Conservation (phyloP, 2,329 filamentous ascomycete species). For the Endoconidiophora laricicola region DNA sequence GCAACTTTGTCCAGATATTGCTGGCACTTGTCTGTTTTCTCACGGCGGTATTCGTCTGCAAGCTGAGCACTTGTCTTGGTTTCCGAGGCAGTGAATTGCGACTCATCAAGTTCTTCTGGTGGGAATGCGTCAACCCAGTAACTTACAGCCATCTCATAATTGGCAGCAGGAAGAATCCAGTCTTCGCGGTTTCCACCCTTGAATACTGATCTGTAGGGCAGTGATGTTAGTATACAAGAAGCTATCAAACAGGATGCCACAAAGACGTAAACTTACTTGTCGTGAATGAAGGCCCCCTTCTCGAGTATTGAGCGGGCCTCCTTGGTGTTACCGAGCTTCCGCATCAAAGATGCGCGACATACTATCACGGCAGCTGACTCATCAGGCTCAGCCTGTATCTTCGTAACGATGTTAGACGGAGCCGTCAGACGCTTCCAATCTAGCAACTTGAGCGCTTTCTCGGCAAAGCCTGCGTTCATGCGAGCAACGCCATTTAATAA, state of each 20-base stretch:
- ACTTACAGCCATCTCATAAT: conserved; percentile 75
- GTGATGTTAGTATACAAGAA: conserved; percentile 8
- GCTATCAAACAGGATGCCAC: background rate
- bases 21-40: conserved; percentile 44
- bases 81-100: conserved; percentile 11
- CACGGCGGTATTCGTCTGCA: conserved; percentile 20
- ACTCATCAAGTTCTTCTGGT: conserved; percentile 16
- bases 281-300: conserved; percentile 47
- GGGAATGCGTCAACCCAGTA: conserved; percentile 54
- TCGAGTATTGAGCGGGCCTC: conserved; percentile 51
- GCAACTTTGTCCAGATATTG: conserved; percentile 49
- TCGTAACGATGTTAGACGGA: conserved; percentile 18
- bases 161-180: conserved; percentile 54
- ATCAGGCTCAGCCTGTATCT: conserved; percentile 36
- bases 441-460: conserved; percentile 45
- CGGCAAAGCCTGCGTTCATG: conserved; percentile 51
- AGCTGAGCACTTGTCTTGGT: conserved; percentile 15
- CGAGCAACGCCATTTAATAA: conserved; percentile 83
- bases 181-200: conserved; percentile 49
- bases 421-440: conserved; percentile 46
- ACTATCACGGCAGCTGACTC: conserved; percentile 50
- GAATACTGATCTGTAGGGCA: conserved; percentile 28
- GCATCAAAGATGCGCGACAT: conserved; percentile 46
- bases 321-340: conserved; percentile 42
- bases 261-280: conserved; percentile 29